Conservation (phyloP, 345 rosid species). For the Nasturtium officinale region DNA sequence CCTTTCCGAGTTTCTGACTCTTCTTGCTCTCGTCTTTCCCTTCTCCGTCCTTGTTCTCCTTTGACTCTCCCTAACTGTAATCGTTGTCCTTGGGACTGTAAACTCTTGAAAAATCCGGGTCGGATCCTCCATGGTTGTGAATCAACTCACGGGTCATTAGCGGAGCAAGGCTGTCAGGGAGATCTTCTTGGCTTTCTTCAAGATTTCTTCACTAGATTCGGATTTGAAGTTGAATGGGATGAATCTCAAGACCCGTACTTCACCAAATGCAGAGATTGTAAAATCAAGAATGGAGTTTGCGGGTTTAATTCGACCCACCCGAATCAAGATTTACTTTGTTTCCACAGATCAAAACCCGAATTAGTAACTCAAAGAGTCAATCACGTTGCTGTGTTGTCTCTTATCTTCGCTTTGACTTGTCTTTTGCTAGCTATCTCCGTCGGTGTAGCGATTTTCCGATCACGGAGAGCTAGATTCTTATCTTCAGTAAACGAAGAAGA, state of each 20-base stretch:
- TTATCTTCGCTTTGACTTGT: slow-evolving; percentile 59
- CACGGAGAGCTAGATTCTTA: slow-evolving; percentile 45
- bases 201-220: slow-evolving; percentile 48
- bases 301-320: slow-evolving; percentile 78
- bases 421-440: slow-evolving; percentile 55
- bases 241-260: slow-evolving; percentile 67
- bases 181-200: slow-evolving; percentile 60
- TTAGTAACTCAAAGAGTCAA: slow-evolving; percentile 38
- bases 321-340: slow-evolving; percentile 56
- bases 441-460: slow-evolving; percentile 55
- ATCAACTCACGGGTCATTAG: slow-evolving; percentile 42
- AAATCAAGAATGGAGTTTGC: slow-evolving; percentile 57
- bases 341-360: slow-evolving; percentile 43
- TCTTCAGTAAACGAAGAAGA: slow-evolving; percentile 63
- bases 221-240: slow-evolving; percentile 74
- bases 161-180: slow-evolving; percentile 66
- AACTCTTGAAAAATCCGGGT: slow-evolving; percentile 56
- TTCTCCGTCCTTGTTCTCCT: slow-evolving; percentile 63
- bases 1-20: slow-evolving; percentile 73
- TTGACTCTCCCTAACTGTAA: slow-evolving; percentile 58
- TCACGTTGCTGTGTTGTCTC: slow-evolving; percentile 54
- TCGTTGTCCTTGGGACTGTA: slow-evolving; percentile 67
- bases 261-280: slow-evolving; percentile 56
- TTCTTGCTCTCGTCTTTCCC: slow-evolving; percentile 74
- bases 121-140: slow-evolving; percentile 67